These are phyloP conservation scores for Exidia glandulosa DNA, from an alignment of 768 basidiomycete species.

Conservation along the genomic window DNA sequence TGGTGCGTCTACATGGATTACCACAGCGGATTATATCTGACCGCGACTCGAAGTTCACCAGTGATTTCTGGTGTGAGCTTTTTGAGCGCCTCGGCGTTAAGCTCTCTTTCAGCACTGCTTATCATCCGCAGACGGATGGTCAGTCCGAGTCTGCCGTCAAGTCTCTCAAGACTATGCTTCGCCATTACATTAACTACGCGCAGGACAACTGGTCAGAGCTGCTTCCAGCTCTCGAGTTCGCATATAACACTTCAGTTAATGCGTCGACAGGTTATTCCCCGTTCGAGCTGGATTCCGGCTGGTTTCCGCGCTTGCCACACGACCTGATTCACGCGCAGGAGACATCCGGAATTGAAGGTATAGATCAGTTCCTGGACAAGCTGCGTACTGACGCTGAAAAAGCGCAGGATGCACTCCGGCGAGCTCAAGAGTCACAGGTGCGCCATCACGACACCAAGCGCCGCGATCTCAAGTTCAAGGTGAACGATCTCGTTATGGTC, in stretches of 20 bases:
- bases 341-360: slow-evolving; percentile 1
- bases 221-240: slow-evolving; percentile 21
- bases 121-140: slow-evolving; percentile 29
- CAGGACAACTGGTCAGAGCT: slow-evolving; percentile 25
- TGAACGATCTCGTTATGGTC: slow-evolving; percentile 26
- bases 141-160: slow-evolving; percentile 7
- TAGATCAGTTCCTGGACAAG: neutral
- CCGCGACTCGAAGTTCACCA: slow-evolving; percentile 23
- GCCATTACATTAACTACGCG: slow-evolving; percentile 14
- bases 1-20: slow-evolving; percentile 18
- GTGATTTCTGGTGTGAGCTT: slow-evolving; percentile 19
- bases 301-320: neutral
- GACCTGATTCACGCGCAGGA: slow-evolving; percentile 1
- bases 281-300: slow-evolving; percentile 9
- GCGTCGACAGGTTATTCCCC: slow-evolving; percentile 19
- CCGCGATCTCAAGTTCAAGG: slow-evolving; percentile 11
- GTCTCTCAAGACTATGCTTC: slow-evolving; percentile 3
- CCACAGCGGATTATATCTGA: slow-evolving; percentile 21
- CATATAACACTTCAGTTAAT: slow-evolving; percentile 19
- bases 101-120: slow-evolving; percentile 22
- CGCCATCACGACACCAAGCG: neutral
- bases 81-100: slow-evolving; percentile 14
- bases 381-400: slow-evolving; percentile 11
- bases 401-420: slow-evolving; percentile 25
- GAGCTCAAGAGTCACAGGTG: neutral